Evolutionary conservation across 2,329 filamentous ascomycete species (phyloP).

Genomic region (Magnaporthiopsis rhizophila): DNA sequence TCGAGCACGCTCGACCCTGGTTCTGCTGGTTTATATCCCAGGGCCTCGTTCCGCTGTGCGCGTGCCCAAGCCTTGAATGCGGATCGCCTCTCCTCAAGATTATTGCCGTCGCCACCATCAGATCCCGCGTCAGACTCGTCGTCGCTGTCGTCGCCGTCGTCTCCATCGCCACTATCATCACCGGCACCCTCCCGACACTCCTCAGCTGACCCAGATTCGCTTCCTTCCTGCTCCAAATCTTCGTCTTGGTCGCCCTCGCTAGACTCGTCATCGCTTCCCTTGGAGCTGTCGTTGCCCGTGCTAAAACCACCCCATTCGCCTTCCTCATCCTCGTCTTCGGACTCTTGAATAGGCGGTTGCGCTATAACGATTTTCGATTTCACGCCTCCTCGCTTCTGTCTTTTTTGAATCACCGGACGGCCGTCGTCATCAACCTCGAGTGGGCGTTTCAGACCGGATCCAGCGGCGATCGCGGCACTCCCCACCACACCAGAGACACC

Average conservation of each 20-base stretch:
- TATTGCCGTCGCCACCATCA: slow-evolving; percentile 23
- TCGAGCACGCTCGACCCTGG: slow-evolving; percentile 33
- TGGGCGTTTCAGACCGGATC: slow-evolving; percentile 80
- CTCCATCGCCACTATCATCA: slow-evolving; percentile 21
- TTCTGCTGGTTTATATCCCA: slow-evolving; percentile 51
- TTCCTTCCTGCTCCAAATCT: slow-evolving; percentile 18
- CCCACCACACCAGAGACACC: not conserved
- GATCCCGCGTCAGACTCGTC: not conserved
- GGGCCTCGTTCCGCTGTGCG: slow-evolving; percentile 57
- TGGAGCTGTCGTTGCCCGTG: slow-evolving; percentile 28
- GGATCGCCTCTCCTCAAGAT: slow-evolving; percentile 30
- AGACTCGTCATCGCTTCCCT: slow-evolving; percentile 17
- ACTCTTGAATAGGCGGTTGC: slow-evolving; percentile 33
- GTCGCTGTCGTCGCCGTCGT: slow-evolving; percentile 23
- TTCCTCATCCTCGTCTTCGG: slow-evolving; percentile 27
- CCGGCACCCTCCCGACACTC: slow-evolving; percentile 18
- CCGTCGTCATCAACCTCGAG: slow-evolving; percentile 74
- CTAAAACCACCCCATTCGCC: slow-evolving; percentile 58
- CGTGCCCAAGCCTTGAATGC: slow-evolving; percentile 90
- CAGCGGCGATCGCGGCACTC: slow-evolving; percentile 31
- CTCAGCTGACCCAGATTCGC: slow-evolving; percentile 11
- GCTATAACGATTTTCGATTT: slow-evolving; percentile 37
- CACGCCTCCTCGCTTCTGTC: slow-evolving; percentile 62
- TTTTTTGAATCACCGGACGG: slow-evolving; percentile 72
- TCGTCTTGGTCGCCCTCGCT: slow-evolving; percentile 20